Conservation (phyloP, 2,329 filamentous ascomycete species). For the Amphichorda felina region DNA sequence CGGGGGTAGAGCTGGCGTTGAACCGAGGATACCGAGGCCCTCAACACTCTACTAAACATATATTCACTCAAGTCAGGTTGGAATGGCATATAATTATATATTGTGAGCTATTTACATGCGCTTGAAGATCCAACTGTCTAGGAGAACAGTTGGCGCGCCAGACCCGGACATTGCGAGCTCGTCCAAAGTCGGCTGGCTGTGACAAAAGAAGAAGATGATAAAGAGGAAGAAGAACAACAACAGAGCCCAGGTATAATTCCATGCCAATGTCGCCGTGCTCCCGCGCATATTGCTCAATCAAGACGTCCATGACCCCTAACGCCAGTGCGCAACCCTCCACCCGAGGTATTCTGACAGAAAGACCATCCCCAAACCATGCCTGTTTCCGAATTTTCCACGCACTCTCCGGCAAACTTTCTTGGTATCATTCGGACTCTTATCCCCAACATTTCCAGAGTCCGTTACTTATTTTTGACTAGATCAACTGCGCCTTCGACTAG, state of each 20-base stretch:
- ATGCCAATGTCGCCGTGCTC: not conserved
- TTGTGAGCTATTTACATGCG: constrained; percentile 1
- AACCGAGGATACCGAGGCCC: too few relatives aligned
- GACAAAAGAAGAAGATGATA: not conserved
- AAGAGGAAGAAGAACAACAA: constrained; percentile 8
- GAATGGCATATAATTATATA: not conserved
- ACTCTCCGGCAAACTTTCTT: too few relatives aligned
- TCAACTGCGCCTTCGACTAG: too few relatives aligned
- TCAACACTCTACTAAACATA: too few relatives aligned
- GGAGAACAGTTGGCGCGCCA: not conserved
- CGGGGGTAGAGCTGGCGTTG: too few relatives aligned
- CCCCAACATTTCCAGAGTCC: too few relatives aligned
- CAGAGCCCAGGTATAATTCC: constrained; percentile 1
- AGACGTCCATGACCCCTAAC: not conserved
- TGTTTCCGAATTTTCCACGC: too few relatives aligned
- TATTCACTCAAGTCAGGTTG: too few relatives aligned
- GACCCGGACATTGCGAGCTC: too few relatives aligned
- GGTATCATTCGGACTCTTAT: too few relatives aligned
- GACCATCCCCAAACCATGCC: not conserved
- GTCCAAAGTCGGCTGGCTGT: not conserved
- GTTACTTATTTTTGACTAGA: too few relatives aligned
- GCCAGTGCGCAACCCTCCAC: not conserved
- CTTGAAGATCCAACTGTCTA: constrained; percentile 1
- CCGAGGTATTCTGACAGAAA: not conserved
- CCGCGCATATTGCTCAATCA: not conserved